These are phyloP conservation scores for Aspergillus sp. DNA, from an alignment of 2,329 filamentous ascomycete genomes.

Conservation along the genomic window DNA sequence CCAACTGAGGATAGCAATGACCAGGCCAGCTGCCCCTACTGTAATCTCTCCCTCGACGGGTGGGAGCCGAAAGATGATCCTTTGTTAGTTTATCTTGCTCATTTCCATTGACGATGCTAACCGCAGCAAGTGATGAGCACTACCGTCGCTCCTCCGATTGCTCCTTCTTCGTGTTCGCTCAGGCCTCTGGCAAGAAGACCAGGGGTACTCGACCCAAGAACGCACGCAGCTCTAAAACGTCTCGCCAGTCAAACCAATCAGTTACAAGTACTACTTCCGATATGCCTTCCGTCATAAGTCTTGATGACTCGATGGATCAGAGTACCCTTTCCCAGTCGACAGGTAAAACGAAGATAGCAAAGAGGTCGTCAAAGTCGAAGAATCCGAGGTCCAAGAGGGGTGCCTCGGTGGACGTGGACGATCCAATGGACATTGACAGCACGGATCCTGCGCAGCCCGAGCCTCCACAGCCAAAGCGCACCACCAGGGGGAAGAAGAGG, in stretches of 20 bases:
- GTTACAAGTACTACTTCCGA: conserved; percentile 36
- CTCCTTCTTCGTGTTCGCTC: conserved; percentile 66
- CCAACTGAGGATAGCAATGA: conserved; percentile 76
- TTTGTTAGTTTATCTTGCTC: conserved; percentile 46
- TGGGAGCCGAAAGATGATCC: conserved; percentile 94
- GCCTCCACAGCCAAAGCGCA: conserved; percentile 27
- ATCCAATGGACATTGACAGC: conserved; percentile 21
- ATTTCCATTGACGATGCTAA: conserved; percentile 2
- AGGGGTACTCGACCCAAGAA: conserved; percentile 51
- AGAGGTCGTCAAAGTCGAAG: conserved; percentile 31
- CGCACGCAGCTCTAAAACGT: conserved; percentile 57
- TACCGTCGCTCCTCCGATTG: conserved; percentile 68
- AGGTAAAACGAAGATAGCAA: conserved; percentile 45
- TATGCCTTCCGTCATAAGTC: conserved; percentile 30
- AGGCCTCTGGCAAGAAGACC: conserved; percentile 40
- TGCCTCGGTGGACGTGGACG: conserved; percentile 36
- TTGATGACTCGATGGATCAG: conserved; percentile 48
- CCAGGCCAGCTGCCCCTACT: conserved; percentile 85
- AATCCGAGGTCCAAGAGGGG: conserved; percentile 30
- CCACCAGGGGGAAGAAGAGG: conserved; percentile 50
- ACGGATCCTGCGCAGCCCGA: conserved; percentile 19
- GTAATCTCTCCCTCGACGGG: conserved; percentile 77
- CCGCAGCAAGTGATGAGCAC: conserved; percentile 65
- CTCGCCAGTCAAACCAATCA: conserved; percentile 51
- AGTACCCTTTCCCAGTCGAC: conserved; percentile 44